A percentile compares a stretch with the other conserved stretches of the same genome.
Evolutionary conservation across 257 asterid genomes (phyloP).

Genomic region (Avicennia marina): DNA sequence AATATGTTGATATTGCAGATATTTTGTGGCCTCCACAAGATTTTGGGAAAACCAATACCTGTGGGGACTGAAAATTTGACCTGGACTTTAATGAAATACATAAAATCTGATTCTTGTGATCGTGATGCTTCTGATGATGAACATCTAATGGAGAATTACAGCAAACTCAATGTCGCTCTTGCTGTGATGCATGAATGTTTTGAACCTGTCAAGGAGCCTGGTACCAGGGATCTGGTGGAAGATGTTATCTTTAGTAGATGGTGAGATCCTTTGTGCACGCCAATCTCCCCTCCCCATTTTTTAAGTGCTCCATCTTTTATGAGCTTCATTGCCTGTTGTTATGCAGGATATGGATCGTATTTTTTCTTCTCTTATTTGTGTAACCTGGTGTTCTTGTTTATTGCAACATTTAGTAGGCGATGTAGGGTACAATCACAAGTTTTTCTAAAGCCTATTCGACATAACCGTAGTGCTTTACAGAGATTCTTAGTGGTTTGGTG

Average conservation of each 20-base stretch:
- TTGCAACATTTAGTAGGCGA: neutral
- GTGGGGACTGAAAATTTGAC: slow-evolving; percentile 50
- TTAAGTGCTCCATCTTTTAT: neutral
- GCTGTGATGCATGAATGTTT: slow-evolving; percentile 88
- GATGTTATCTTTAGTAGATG: slow-evolving; percentile 74
- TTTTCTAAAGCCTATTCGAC: neutral
- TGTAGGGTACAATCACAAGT: neutral
- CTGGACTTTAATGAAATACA: slow-evolving; percentile 68
- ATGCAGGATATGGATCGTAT: too few species aligned
- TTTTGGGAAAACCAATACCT: slow-evolving; percentile 55
- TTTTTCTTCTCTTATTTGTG: too few species aligned
- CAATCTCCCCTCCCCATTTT: neutral
- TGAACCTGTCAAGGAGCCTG: slow-evolving; percentile 71
- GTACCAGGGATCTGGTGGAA: slow-evolving; percentile 72
- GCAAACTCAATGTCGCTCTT: slow-evolving; percentile 75
- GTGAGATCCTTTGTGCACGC: slow-evolving; percentile 31
- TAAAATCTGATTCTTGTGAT: slow-evolving; percentile 27
- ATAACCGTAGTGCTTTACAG: neutral
- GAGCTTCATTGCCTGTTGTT: too few species aligned
- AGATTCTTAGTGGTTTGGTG: slow-evolving; percentile 1
- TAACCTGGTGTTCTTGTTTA: neutral
- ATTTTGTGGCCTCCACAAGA: slow-evolving; percentile 43
- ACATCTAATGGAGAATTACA: slow-evolving; percentile 38
- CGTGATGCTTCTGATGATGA: slow-evolving; percentile 32
- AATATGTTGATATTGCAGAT: slow-evolving; percentile 42